Conservation (phyloP, 257 asterid genomes). For the Ligustrum vulgare region DNA sequence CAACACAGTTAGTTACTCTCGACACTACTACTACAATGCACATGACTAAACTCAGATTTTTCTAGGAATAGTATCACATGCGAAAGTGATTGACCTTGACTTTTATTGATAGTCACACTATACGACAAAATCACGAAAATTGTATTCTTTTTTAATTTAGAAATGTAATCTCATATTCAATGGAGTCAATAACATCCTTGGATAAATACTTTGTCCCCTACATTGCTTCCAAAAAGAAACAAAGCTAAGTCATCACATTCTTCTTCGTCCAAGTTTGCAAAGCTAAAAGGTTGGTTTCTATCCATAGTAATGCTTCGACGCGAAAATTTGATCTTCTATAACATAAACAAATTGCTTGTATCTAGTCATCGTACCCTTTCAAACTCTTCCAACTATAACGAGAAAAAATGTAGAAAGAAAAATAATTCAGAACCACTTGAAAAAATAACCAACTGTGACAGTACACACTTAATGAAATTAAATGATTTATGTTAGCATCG, state of each 20-base stretch:
- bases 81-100: too few species aligned
- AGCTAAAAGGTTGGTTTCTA: conserved; percentile 59
- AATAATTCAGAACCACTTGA: conserved; percentile 8
- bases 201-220: too few species aligned
- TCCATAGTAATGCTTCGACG: conserved; percentile 54
- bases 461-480: background rate
- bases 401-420: conserved; percentile 11
- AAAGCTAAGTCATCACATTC: conserved; percentile 73
- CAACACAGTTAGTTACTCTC: too few species aligned
- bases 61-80: too few species aligned
- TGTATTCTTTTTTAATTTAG: too few species aligned
- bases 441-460: conserved; percentile 1
- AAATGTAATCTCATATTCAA: too few species aligned
- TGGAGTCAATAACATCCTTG: too few species aligned
- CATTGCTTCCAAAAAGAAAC: conserved; percentile 63
- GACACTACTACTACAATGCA: too few species aligned
- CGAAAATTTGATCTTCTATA: conserved; percentile 62
- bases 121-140: too few species aligned
- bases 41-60: too few species aligned
- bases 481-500: background rate
- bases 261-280: conserved; percentile 71
- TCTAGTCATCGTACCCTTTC: conserved; percentile 85
- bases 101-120: too few species aligned
- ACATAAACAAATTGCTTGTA: conserved; percentile 73
- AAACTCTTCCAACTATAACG: conserved; percentile 78